Evolutionary conservation across 2,329 filamentous ascomycete species (phyloP), one percentile per base, ranked within the genome.

Genomic region (Apiospora marii): DNA sequence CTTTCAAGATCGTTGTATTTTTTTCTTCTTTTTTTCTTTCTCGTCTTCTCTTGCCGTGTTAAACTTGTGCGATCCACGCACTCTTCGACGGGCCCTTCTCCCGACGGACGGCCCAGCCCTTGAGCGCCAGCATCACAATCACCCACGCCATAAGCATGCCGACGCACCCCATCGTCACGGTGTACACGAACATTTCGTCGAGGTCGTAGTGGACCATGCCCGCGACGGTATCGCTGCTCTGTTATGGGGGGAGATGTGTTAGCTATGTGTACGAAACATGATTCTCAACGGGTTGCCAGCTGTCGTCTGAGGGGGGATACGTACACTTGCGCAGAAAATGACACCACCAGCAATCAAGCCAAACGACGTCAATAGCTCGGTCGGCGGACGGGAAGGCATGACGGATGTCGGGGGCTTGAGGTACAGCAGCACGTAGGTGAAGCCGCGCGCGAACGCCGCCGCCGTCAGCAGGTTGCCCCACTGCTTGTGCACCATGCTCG

Each of bases 111-210:
- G 94, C 94, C 94, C 94, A 97, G 37, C 95, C 95, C 83, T 98
- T 98, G 80, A 98, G 84, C 37, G 94, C 92, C 73, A 98, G 89
- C 14, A 93, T 85, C 41, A 95, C 79, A 27, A 97, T 88, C 71
- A 93, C 89, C 91, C 94, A 98, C 0, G 95, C 92, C 93, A 98
- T 96, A 70, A 97, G 82, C 69, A 98, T 86, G 1, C 92, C 92
- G 1, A 94, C 93, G 8, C 97, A 81, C 2, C 95, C 96, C 89
- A 97, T 93, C 13, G 91, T 93, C 46, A 98, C 89, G 0, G 94
- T 98, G 83, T 98, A 97, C 74, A 94, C 90, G 82, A 98, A 96
- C 95, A 98, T 98, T 75, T 94, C 94, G 79, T 98, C 93, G 22
- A 98, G 85, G 4, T 91, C 83, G 79, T 95, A 92, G 72, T 89